Base-by-base conservation (phyloP, 2,329 filamentous ascomycete genomes). In the Orbilia blumenaviensis region DNA sequence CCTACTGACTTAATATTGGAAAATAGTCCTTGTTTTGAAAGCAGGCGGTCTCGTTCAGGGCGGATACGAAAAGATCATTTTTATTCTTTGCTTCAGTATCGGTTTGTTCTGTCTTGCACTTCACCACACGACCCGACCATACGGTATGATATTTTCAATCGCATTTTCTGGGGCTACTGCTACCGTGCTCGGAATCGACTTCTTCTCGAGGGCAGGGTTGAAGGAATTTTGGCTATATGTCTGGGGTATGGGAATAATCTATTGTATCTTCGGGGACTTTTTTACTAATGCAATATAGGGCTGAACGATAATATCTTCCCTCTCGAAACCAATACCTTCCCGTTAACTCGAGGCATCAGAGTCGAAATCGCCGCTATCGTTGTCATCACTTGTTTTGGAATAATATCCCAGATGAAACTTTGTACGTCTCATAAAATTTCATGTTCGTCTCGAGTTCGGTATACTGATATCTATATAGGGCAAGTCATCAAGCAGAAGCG, bases 191-290 rank as follows among this genome's bases (percentile, higher is more conserved):
- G 94, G 94, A 1, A 91, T 98, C 71, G 94, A 98, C 82, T 96
- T 93, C 82, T 96, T 94, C 80, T 94, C 90, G 80, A 86, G 89
- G 77, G 93, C 93, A n/a, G 94, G 94, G 0, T 84, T 96, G 80
- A 97, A 97, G 82, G 94, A 98, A 82, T 97, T 97, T 79, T 98
- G 94, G 94, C 87, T 92, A 4, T 98, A 96, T 82, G 86, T 96
- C 38, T 98, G 94, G 94, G 85, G 87, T 88, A 82, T 82, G 86
- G 82, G 18, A 56, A 38, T 25, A 8, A 25, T 38, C 52, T 21
- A 21, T 14, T 64, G 3, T 67, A 29, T 12, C 42, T 16, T 58
- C 58, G 29, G 18, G 18, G 8, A 10, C 0, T 27, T 42, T 69
- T 18, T 27, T 25, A 52, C 61, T 73, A 48, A 8, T 81, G 25